These are phyloP conservation scores for Zoysia japonica DNA, from an alignment of 176 grass and related monocot species.

Conservation along the genomic window DNA sequence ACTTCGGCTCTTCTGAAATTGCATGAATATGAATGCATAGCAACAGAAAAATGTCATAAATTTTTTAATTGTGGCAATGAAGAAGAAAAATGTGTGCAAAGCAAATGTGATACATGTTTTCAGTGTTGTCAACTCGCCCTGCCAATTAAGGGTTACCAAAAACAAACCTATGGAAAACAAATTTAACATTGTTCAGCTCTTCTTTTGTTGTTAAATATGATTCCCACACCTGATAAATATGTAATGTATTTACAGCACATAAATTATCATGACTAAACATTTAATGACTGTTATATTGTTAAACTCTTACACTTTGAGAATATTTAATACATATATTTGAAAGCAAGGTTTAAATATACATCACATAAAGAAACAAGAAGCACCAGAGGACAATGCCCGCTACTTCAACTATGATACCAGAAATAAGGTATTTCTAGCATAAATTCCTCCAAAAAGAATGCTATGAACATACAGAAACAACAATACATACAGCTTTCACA, in stretches of 20 bases:
- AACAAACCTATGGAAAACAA: not conserved
- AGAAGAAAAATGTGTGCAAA: not conserved
- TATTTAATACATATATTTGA: not conserved
- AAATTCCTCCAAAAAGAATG: not conserved
- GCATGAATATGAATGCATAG: not conserved
- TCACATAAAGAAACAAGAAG: slow-evolving; percentile 14
- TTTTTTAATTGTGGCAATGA: not conserved
- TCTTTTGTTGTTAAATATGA: not conserved
- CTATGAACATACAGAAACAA: not conserved
- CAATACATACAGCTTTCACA: slow-evolving; percentile 6
- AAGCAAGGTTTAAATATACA: not conserved
- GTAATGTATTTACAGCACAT: not conserved
- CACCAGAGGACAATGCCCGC: not conserved
- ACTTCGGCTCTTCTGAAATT: not conserved
- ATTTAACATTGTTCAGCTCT: not conserved
- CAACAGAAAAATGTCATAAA: not conserved
- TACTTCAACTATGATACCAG: slow-evolving; percentile 14
- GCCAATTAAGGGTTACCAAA: not conserved
- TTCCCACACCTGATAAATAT: not conserved
- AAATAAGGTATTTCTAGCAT: not conserved
- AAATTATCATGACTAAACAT: not conserved
- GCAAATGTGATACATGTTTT: not conserved
- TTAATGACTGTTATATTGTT: not conserved
- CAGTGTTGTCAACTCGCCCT: not conserved
- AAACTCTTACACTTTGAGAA: not conserved